Evolutionary conservation across 2,329 filamentous ascomycete genomes (phyloP).

Genomic region (Emmonsiellopsis sp.): DNA sequence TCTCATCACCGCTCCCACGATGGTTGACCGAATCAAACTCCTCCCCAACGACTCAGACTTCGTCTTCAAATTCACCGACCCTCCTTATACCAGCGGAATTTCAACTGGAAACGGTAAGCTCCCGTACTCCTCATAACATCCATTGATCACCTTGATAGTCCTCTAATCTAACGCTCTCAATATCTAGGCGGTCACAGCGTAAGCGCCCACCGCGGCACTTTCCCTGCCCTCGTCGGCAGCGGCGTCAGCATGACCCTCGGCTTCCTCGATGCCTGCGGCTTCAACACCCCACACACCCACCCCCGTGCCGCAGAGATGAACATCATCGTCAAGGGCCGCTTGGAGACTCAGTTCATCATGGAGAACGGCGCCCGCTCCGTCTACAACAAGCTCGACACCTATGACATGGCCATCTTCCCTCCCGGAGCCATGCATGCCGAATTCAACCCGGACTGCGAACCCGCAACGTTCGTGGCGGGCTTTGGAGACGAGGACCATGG

Average conservation of each 20-base stretch:
- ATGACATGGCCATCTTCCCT: constrained; percentile 47
- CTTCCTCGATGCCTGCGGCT: constrained; percentile 43
- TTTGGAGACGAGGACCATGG: constrained; percentile 45
- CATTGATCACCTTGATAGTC: not conserved
- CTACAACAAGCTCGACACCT: constrained; percentile 28
- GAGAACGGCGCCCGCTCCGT: constrained; percentile 39
- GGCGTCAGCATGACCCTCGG: constrained; percentile 44
- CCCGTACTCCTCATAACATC: not conserved
- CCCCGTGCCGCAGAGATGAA: constrained; percentile 46
- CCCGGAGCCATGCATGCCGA: constrained; percentile 47
- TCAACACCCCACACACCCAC: constrained; percentile 50
- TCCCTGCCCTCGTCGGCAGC: constrained; percentile 47
- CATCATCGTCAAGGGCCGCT: constrained; percentile 39
- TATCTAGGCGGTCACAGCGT: constrained; percentile 14
- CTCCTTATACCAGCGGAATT: constrained; percentile 31
- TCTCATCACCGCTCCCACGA: not conserved
- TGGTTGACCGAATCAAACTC: constrained; percentile 9
- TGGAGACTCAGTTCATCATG: constrained; percentile 44
- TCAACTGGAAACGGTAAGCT: not conserved
- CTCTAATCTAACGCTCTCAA: not conserved
- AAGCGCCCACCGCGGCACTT: constrained; percentile 46
- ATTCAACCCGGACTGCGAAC: constrained; percentile 46
- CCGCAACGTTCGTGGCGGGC: constrained; percentile 42
- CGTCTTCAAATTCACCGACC: constrained; percentile 40
- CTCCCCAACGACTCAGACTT: constrained; percentile 35